Evolutionary conservation across 768 basidiomycete species (phyloP).

Genomic region (Mrakia frigida): DNA sequence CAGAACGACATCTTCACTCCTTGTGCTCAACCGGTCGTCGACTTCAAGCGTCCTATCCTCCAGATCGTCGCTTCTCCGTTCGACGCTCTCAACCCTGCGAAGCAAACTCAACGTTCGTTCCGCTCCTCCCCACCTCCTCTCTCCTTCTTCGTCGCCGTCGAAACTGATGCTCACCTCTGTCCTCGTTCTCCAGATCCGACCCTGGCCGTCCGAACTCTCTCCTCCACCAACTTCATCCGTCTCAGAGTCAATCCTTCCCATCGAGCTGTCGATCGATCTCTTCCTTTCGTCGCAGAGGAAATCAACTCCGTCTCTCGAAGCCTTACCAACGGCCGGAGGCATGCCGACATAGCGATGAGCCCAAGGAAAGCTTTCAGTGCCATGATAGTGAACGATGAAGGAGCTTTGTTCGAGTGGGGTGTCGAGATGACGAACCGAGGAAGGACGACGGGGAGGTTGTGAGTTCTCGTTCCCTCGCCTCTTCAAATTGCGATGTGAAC

Average conservation of each 20-base stretch:
- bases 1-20: conserved; percentile 22
- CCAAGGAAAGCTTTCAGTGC: conserved; percentile 16
- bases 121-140: neutral
- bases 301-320: neutral
- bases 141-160: neutral
- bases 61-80: conserved; percentile 23
- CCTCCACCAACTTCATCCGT: conserved; percentile 4
- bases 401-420: conserved; percentile 26
- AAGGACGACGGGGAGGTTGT: neutral
- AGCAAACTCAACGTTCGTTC: neutral
- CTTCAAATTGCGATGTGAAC: neutral
- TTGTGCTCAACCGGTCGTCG: neutral
- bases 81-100: neutral
- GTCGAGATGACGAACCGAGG: neutral
- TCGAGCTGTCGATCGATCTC: neutral
- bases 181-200: neutral
- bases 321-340: conserved; percentile 8
- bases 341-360: conserved; percentile 24
- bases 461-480: neutral
- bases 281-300: neutral
- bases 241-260: neutral
- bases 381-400: conserved; percentile 19
- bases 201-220: conserved; percentile 19
- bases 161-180: neutral
- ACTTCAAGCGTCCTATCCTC: conserved; percentile 24